These are phyloP conservation scores for Tricholoma saponaceum DNA, from an alignment of 768 basidiomycete genomes.

Conservation along the genomic window DNA sequence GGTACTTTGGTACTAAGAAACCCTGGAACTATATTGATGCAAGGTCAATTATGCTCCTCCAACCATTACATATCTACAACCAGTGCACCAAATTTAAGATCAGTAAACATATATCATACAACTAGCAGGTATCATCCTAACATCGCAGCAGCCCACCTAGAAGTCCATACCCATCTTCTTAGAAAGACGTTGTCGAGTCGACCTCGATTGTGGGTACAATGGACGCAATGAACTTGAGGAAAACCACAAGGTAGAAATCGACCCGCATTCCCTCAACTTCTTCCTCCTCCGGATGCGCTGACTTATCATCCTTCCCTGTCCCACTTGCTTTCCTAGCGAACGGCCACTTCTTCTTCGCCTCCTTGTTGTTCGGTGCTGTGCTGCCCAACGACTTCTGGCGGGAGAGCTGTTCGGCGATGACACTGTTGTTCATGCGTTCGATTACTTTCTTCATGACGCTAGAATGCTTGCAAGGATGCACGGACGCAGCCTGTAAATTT, in stretches of 20 bases:
- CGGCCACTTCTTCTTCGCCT: conserved; percentile 79
- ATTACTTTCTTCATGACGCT: conserved; percentile 99
- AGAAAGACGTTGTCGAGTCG: conserved; percentile 82
- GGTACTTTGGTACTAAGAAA: not conserved
- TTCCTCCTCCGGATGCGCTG: conserved; percentile 49
- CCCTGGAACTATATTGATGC: not conserved
- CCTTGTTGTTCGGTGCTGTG: conserved; percentile 35
- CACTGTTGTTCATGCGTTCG: conserved; percentile 92
- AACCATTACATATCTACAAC: not conserved
- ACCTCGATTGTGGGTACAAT: conserved; percentile 99
- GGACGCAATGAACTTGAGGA: conserved; percentile 98
- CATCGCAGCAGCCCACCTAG: not conserved
- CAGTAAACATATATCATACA: not conserved
- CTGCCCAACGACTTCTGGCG: conserved; percentile 43
- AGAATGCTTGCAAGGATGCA: conserved; percentile 98
- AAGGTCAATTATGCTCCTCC: not conserved
- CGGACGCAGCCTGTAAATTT: conserved; percentile 83
- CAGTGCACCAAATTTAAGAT: not conserved
- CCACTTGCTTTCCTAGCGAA: conserved; percentile 74
- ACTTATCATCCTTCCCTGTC: conserved; percentile 50
- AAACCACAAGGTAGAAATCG: conserved; percentile 96
- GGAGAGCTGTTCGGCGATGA: conserved; percentile 78
- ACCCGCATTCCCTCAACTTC: conserved; percentile 90
- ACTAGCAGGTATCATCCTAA: conserved; percentile 14
- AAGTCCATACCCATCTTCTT: conserved; percentile 8